A percentile compares a stretch with the other conserved stretches of the same genome.
Evolutionary conservation across 306 rosid species (phyloP).

Genomic region (Pyrus communis): DNA sequence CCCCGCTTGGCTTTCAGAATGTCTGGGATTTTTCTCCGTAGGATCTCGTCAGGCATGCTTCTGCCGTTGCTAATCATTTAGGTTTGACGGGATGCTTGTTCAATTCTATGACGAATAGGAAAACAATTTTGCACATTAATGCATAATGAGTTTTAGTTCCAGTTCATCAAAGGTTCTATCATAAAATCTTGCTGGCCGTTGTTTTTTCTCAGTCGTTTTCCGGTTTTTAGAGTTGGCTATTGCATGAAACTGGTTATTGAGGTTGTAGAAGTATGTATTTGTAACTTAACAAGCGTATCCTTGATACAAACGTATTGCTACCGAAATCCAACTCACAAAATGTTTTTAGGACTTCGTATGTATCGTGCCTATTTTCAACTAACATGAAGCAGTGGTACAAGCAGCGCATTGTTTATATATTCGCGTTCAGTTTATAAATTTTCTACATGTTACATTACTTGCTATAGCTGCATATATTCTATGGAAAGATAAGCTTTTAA

Average conservation of each 20-base stretch:
- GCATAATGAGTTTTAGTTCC: background rate
- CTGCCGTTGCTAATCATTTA: constrained; percentile 4
- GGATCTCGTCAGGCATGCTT: background rate
- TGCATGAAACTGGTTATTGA: background rate
- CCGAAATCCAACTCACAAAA: background rate
- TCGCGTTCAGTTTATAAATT: background rate
- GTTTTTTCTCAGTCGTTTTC: background rate
- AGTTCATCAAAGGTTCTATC: background rate
- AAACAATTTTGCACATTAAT: constrained; percentile 21
- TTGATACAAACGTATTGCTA: background rate
- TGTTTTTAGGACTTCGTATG: background rate
- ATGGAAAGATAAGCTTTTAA: background rate
- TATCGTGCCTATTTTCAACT: background rate
- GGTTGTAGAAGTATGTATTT: background rate
- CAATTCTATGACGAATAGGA: background rate
- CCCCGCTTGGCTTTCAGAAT: background rate
- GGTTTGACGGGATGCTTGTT: constrained; percentile 8
- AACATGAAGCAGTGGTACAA: background rate
- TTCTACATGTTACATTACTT: background rate
- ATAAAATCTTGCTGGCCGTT: background rate
- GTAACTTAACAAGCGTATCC: background rate
- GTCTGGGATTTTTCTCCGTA: background rate
- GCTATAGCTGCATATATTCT: background rate
- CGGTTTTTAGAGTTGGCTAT: background rate
- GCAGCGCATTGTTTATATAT: background rate